phyloP scores from a whole-genome alignment of 164 flowering plant species.

The Chimonanthus salicifolius region DNA sequence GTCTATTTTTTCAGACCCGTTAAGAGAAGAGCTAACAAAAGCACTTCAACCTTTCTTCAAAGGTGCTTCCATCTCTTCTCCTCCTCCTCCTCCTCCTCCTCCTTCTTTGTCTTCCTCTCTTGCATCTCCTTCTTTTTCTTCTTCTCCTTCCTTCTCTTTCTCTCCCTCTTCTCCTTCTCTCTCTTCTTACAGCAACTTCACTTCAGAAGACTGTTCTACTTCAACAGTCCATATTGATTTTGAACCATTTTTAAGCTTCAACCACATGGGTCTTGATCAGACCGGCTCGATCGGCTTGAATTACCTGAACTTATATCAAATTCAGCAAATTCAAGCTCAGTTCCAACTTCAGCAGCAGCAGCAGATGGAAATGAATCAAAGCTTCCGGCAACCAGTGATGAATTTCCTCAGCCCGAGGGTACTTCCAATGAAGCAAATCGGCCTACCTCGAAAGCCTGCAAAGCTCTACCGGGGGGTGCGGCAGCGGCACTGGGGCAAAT shows the following conservation, averaged over 20 bases:
- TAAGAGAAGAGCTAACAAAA: constrained; percentile 72
- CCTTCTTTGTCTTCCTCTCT: too few relatives aligned
- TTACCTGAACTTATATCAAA: constrained; percentile 14
- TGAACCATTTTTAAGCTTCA: constrained; percentile 18
- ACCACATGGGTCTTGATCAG: constrained; percentile 25
- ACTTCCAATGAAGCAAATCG: too few relatives aligned
- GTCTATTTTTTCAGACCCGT: constrained; percentile 22
- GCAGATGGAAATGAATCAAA: constrained; percentile 29
- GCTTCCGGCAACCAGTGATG: constrained; percentile 10
- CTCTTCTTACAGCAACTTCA: constrained; percentile 15
- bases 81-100: constrained; percentile 4
- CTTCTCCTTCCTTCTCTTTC: constrained; percentile 16
- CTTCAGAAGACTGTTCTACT: constrained; percentile 21
- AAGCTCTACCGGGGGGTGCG: too few relatives aligned
- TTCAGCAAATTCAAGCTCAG: constrained; percentile 51
- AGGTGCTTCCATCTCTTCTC: constrained; percentile 43
- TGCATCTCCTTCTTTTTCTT: constrained; percentile 1
- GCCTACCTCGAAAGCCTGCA: too few relatives aligned
- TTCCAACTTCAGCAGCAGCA: constrained; percentile 28
- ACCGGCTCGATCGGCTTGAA: constrained; percentile 40
- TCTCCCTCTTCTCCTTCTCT: constrained; percentile 8
- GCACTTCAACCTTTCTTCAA: constrained; percentile 93
- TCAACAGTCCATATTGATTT: constrained; percentile 20
- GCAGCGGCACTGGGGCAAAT: too few relatives aligned
- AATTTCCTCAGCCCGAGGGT: too few relatives aligned